Conservation (phyloP, 768 basidiomycete species). For the Melanogaster broomeanus region DNA sequence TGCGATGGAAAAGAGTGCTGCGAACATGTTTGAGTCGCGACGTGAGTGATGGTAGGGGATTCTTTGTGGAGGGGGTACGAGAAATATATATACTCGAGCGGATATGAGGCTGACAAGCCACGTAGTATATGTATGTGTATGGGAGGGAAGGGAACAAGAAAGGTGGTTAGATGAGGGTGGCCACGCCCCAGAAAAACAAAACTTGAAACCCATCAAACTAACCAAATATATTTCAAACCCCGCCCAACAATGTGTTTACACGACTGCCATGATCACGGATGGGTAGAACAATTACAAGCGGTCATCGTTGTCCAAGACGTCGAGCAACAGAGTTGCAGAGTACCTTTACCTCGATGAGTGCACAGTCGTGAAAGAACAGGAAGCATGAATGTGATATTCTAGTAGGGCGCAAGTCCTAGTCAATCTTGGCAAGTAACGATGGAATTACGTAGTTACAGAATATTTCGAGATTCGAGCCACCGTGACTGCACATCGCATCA, state of each 20-base stretch:
- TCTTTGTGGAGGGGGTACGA: neutral
- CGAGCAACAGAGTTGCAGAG: neutral
- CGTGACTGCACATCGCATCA: too few relatives aligned
- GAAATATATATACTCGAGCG: conserved; percentile 12
- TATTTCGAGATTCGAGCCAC: too few relatives aligned
- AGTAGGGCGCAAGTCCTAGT: neutral
- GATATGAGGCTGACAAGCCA: conserved; percentile 19
- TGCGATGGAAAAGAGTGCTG: conserved; percentile 74
- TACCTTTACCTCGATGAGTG: neutral
- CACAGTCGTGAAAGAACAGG: neutral
- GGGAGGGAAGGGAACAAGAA: neutral
- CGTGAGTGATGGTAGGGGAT: neutral
- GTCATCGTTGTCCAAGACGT: neutral
- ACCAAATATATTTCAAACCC: conserved; percentile 20
- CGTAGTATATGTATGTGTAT: neutral
- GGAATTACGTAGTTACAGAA: too few relatives aligned
- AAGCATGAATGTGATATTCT: neutral
- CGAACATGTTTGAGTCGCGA: conserved; percentile 56
- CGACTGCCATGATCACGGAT: neutral
- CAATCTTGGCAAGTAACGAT: neutral
- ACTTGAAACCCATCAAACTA: too few relatives aligned
- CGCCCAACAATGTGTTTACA: conserved; percentile 14
- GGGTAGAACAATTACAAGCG: neutral
- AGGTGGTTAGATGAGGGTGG: neutral
- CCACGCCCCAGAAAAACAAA: neutral